These are phyloP conservation scores for Colletotrichum sp. DNA, from an alignment of 2,329 filamentous ascomycete genomes.

Conservation along the genomic window DNA sequence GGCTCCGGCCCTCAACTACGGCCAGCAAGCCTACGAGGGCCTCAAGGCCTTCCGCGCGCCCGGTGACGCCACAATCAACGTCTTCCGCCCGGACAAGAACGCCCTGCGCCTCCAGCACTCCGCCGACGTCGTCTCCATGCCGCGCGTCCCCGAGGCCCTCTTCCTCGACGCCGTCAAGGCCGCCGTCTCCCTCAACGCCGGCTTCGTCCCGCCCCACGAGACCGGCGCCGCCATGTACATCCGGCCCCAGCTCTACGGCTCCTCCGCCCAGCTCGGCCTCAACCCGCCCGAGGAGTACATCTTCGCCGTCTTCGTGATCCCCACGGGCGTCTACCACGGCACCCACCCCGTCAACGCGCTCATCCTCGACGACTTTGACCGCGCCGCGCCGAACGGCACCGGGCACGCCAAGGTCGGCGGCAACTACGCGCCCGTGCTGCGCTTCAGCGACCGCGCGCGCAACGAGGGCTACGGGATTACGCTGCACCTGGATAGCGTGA, in stretches of 20 bases:
- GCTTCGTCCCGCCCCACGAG: constrained; percentile 86
- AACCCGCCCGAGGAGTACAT: constrained; percentile 90
- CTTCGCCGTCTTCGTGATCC: constrained; percentile 88
- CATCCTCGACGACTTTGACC: constrained; percentile 92
- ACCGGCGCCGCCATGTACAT: constrained; percentile 94
- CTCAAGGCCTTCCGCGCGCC: constrained; percentile 92
- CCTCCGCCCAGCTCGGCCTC: constrained; percentile 84
- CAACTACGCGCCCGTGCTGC: constrained; percentile 92
- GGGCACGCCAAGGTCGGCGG: constrained; percentile 94
- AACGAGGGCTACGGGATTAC: constrained; percentile 90
- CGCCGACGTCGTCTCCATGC: constrained; percentile 82
- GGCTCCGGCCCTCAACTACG: constrained; percentile 94
- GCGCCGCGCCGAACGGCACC: constrained; percentile 88
- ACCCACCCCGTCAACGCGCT: constrained; percentile 85
- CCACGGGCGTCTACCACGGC: constrained; percentile 94
- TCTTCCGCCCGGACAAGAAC: constrained; percentile 90
- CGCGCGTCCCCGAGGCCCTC: constrained; percentile 74
- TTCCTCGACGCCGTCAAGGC: constrained; percentile 80
- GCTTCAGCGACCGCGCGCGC: constrained; percentile 83
- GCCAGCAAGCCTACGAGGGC: constrained; percentile 98
- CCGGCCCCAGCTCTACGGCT: constrained; percentile 87
- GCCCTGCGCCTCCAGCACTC: constrained; percentile 85
- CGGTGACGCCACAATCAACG: constrained; percentile 70
- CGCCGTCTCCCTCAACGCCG: constrained; percentile 87
- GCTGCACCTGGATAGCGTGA: constrained; percentile 87